Base-by-base conservation (phyloP, 2,329 filamentous ascomycete genomes). In the Calonectria crousiana region DNA sequence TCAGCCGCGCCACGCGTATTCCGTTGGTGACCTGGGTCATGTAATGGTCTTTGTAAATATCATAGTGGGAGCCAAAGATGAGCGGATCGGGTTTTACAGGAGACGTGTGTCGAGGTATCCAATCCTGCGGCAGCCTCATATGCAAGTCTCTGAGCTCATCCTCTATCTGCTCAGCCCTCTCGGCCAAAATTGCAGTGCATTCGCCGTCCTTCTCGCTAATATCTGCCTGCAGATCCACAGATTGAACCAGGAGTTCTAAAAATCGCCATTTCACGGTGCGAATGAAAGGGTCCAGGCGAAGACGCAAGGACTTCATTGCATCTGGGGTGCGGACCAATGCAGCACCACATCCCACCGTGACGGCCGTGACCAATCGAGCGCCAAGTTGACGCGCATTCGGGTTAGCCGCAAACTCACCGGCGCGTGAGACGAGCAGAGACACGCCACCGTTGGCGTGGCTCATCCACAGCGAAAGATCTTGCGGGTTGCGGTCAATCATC, bases 371-470 rank as follows among this genome's bases (percentile, higher is more conserved):
- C 14, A 52, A 10, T 6, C 67, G 67, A 10, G 38, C 56, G 6
- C 53, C 49, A 4, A 69, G 67, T 14, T 62, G 67, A 32, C 53
- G 26, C 3, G 52, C 44, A 36, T 28, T 52, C 9, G 34, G 67
- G 9, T 56, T 49, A 2, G 38, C 20, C 20, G 11, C n/a, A 18
- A 60, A 49, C 18, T n/a, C 47, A 10, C 62, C 18, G 10, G 53
- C 53, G 73, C 69, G 5, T 75, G 72, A 6, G 72, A 75, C 20
- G 66, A 78, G 41, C 69, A 78, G 10, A 77, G 73, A 28, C 74
- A 80, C 44, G 32, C 76, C 80, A 0, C 79, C 80, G 6, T 74
- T 71, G 8, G 79, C 69, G 18, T 81, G 80, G 44, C 74, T 80
- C 68, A 73, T 64, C 76, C 78, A 79, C 2, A 78, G 67, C 2